Percentiles rank a stretch among this genome's conserved stretches.
Conservation (phyloP, 495 filamentous ascomycete genomes). For the Chlorociboria aeruginascens region DNA sequence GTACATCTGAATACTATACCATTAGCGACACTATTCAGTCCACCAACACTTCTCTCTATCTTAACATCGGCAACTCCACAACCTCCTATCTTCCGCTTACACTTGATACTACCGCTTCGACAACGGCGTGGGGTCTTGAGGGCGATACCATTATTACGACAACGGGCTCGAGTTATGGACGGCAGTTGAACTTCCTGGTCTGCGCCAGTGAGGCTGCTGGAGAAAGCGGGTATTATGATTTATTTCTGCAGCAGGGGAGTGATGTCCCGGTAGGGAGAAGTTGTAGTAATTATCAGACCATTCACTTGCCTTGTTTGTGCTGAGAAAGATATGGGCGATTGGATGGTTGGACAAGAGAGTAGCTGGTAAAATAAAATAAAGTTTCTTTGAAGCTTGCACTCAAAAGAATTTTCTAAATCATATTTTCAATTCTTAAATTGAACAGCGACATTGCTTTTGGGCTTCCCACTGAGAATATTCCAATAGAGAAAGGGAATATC, state of each 20-base stretch:
- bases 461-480: too few relatives aligned
- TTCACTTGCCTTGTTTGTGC: conserved; percentile 38
- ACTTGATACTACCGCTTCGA: conserved; percentile 24
- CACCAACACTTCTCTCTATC: conserved; percentile 29
- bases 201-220: conserved; percentile 22
- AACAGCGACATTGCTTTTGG: too few relatives aligned
- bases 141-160: conserved; percentile 41
- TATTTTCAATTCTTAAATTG: too few relatives aligned
- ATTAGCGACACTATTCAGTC: conserved; percentile 36
- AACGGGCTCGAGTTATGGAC: conserved; percentile 29
- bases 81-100: conserved; percentile 37
- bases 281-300: conserved; percentile 38
- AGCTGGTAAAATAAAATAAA: too few relatives aligned
- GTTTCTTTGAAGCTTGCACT: too few relatives aligned
- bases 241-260: conserved; percentile 37
- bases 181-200: conserved; percentile 37
- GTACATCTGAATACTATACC: conserved; percentile 29
- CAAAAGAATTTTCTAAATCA: too few relatives aligned
- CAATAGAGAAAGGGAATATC: too few relatives aligned
- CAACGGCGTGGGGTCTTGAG: conserved; percentile 37
- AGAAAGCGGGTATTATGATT: conserved; percentile 29
- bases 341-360: not conserved
- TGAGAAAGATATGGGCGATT: conserved; percentile 7
- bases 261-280: conserved; percentile 32
- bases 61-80: conserved; percentile 30